These are phyloP conservation scores for Corinectria fuckeliana DNA, from an alignment of 2,329 filamentous ascomycete species.

Conservation along the genomic window DNA sequence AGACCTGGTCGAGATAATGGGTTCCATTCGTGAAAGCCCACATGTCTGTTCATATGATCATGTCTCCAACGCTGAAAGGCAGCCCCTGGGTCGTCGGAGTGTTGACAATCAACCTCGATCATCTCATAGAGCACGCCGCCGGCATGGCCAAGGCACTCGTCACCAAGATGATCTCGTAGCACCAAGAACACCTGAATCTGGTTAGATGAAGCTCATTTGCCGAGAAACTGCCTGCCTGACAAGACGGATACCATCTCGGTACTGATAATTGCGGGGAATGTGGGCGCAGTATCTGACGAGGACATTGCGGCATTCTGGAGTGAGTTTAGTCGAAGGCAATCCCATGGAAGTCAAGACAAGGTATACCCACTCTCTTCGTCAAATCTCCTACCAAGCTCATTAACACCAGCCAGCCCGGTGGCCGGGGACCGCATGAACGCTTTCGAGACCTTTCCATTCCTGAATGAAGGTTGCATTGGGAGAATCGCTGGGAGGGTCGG, in stretches of 20 bases:
- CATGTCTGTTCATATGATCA: constrained; percentile 53
- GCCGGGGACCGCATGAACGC: neutral
- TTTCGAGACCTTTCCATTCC: constrained; percentile 2
- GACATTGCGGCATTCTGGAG: constrained; percentile 53
- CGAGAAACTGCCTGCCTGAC: constrained; percentile 33
- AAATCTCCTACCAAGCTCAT: constrained; percentile 11
- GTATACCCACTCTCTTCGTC: constrained; percentile 35
- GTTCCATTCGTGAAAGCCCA: constrained; percentile 27
- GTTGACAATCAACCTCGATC: constrained; percentile 53
- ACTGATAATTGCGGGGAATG: constrained; percentile 54
- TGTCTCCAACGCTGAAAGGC: constrained; percentile 55
- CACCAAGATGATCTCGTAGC: constrained; percentile 51
- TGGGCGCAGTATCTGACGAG: constrained; percentile 52
- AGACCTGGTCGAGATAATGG: neutral
- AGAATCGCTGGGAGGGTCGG: neutral
- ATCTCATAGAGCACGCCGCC: constrained; percentile 55
- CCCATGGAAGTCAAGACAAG: neutral
- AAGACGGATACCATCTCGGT: constrained; percentile 52
- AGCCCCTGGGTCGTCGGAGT: constrained; percentile 53
- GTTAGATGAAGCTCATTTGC: neutral
- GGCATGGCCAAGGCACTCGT: constrained; percentile 52
- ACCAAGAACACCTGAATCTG: constrained; percentile 48
- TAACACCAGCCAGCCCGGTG: neutral
- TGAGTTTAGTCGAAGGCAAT: constrained; percentile 7
- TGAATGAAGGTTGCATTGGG: neutral